phyloP scores from a whole-genome alignment of 208 protist genomes.

The Trichomonas gallinae region DNA sequence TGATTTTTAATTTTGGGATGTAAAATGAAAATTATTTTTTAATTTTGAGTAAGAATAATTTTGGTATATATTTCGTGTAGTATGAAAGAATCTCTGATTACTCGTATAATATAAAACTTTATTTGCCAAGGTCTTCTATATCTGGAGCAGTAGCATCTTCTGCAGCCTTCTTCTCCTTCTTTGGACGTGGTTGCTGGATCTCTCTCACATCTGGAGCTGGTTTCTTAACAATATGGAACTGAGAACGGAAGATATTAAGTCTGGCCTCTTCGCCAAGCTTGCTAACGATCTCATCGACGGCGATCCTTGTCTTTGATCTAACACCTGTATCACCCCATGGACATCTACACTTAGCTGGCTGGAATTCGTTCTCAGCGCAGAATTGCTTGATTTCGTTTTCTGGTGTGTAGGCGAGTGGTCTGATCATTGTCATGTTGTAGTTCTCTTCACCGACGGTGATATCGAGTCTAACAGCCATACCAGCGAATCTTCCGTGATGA shows the following conservation, averaged over 20 bases:
- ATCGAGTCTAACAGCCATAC: not conserved
- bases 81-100: no score
- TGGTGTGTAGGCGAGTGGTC: not conserved
- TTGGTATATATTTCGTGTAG: no score
- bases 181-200: no score
- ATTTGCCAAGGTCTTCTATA: no score
- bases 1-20: no score
- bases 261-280: not conserved
- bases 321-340: not conserved
- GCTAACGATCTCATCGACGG: not conserved
- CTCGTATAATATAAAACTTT: no score
- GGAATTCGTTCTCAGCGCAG: not conserved
- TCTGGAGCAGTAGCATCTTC: no score
- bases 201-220: not conserved
- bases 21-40: no score
- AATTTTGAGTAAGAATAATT: no score
- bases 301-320: not conserved
- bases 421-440: not conserved
- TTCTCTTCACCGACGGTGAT: not conserved
- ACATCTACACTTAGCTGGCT: not conserved
- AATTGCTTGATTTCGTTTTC: not conserved
- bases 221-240: not conserved
- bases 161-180: no score
- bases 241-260: not conserved
- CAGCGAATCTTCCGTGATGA: not conserved